Conservation (phyloP, 495 filamentous ascomycete genomes). For the Penicillium steckii region DNA sequence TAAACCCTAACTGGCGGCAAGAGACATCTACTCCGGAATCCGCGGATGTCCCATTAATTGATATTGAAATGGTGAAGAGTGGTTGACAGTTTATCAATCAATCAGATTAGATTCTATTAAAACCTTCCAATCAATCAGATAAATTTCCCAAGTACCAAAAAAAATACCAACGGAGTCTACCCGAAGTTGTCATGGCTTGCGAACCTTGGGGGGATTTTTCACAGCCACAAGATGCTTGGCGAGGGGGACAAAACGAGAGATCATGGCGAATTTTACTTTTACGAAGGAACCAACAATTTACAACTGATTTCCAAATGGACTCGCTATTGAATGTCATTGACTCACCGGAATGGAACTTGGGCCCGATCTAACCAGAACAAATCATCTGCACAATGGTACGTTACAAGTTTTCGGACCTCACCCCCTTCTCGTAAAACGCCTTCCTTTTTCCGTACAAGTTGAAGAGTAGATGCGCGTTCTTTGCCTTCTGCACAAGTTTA, state of each 20-base stretch:
- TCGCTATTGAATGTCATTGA: too few species aligned
- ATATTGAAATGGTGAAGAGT: not conserved
- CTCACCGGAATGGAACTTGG: not conserved
- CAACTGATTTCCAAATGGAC: not conserved
- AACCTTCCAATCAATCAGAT: constrained; percentile 27
- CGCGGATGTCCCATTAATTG: too few species aligned
- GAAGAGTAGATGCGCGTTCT: not conserved
- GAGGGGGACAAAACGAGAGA: too few species aligned
- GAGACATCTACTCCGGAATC: too few species aligned
- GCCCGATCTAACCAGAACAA: not conserved
- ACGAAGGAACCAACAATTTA: not conserved
- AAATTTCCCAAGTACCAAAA: constrained; percentile 1
- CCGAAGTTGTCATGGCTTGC: not conserved
- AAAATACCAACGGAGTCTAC: not conserved
- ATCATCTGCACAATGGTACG: too few species aligned
- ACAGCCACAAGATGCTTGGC: not conserved
- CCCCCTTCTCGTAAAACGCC: not conserved
- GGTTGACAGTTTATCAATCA: constrained; percentile 13
- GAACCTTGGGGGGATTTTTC: too few species aligned
- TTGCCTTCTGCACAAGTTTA: not conserved
- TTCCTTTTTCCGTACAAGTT: not conserved
- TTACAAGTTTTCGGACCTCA: not conserved
- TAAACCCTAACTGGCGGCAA: too few species aligned
- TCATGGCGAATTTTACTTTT: not conserved
- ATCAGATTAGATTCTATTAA: constrained; percentile 29